phyloP scores from a whole-genome alignment of 2,329 filamentous ascomycete genomes.

The Trichoderma endophyticum region DNA sequence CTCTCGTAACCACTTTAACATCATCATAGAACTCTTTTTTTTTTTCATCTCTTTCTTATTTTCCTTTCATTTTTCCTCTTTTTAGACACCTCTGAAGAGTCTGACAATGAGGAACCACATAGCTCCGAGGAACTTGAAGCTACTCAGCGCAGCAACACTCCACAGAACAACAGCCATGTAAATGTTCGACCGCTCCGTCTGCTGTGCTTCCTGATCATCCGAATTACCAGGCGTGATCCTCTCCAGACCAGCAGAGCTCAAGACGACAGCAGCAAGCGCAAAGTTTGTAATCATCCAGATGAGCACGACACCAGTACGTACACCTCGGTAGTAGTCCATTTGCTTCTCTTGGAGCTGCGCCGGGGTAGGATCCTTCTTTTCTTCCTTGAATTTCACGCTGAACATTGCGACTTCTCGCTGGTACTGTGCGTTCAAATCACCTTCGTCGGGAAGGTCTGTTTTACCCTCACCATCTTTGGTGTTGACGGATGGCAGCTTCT shows the following conservation, averaged over 20 bases:
- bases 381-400: constrained; percentile 67
- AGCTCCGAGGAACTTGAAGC: constrained; percentile 83
- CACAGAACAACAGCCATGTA: constrained; percentile 87
- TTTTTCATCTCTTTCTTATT: background rate
- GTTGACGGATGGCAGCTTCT: constrained; percentile 82
- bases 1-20: background rate
- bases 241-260: constrained; percentile 81
- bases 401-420: constrained; percentile 79
- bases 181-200: constrained; percentile 62
- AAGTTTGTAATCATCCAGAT: constrained; percentile 98
- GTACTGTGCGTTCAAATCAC: constrained; percentile 92
- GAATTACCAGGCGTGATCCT: constrained; percentile 50
- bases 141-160: constrained; percentile 79
- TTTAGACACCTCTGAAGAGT: constrained; percentile 71
- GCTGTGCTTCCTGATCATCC: constrained; percentile 39
- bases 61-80: background rate
- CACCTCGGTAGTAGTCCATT: constrained; percentile 97
- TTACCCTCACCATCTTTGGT: constrained; percentile 88
- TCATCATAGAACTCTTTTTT: background rate
- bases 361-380: constrained; percentile 58
- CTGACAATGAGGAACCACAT: constrained; percentile 90
- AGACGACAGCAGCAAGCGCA: constrained; percentile 77
- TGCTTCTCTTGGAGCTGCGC: constrained; percentile 71
- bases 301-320: constrained; percentile 85
- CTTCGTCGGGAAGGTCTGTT: constrained; percentile 92